A percentile compares a stretch with the other conserved stretches of the same genome.
These are phyloP conservation scores for Penicillium sp. DNA, from an alignment of 2,329 filamentous ascomycete genomes.

Conservation along the genomic window DNA sequence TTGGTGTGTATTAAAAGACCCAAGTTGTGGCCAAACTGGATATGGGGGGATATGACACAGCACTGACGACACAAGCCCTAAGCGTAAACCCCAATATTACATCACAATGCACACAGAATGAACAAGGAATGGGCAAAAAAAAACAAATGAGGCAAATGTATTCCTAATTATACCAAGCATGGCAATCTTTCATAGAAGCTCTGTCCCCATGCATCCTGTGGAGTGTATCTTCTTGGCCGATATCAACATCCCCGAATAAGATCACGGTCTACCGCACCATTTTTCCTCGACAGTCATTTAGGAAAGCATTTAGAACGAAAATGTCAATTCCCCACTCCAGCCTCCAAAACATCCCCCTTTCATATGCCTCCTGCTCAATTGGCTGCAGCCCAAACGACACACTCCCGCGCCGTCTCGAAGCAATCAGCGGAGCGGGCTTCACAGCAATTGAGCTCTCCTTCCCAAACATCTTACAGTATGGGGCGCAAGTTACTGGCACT, in stretches of 20 bases:
- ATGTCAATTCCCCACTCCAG: conserved; percentile 14
- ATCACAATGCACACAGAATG: conserved; percentile 15
- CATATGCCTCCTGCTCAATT: conserved; percentile 45
- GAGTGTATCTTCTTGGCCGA: not conserved
- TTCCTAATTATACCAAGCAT: not conserved
- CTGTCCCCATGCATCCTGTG: not conserved
- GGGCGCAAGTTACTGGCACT: conserved; percentile 49
- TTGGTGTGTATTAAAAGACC: not conserved
- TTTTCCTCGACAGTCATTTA: not conserved
- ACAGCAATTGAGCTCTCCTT: conserved; percentile 70
- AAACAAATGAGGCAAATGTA: not conserved
- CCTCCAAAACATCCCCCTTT: conserved; percentile 31
- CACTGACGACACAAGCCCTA: conserved; percentile 6
- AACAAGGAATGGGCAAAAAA: not conserved
- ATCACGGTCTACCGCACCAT: not conserved
- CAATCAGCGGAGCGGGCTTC: conserved; percentile 46
- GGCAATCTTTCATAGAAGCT: not conserved
- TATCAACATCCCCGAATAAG: not conserved
- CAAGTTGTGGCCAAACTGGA: not conserved
- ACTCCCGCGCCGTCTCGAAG: conserved; percentile 38
- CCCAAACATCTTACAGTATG: conserved; percentile 67
- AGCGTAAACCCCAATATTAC: conserved; percentile 6
- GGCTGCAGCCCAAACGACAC: conserved; percentile 33
- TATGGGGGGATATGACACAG: conserved; percentile 3
- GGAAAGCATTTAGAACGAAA: not conserved